Evolutionary conservation across 768 basidiomycete genomes (phyloP).

Genomic region (Nevesoporus exiguus): DNA sequence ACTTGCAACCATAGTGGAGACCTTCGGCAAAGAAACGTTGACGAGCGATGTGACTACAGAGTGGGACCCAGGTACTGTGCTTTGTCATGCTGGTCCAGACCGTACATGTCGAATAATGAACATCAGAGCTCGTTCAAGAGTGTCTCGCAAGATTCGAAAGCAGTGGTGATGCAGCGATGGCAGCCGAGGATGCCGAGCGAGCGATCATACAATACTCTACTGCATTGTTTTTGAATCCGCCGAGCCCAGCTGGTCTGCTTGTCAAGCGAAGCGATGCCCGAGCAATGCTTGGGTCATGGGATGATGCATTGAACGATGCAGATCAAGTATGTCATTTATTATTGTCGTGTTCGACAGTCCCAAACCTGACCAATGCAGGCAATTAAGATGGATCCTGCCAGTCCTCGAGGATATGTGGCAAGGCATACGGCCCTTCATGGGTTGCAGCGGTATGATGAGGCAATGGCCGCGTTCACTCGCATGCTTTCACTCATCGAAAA

Average conservation of each 20-base stretch:
- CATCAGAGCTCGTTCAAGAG: background rate
- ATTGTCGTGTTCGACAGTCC: accelerated
- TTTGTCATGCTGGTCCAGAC: background rate
- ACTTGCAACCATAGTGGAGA: background rate
- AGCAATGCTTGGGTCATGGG: background rate
- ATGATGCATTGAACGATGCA: slow-evolving; percentile 12
- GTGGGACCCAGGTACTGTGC: background rate
- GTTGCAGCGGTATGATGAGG: background rate
- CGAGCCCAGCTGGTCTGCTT: background rate
- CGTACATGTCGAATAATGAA: background rate
- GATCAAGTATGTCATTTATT: background rate
- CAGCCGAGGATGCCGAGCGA: background rate
- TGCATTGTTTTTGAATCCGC: background rate
- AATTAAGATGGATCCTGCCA: background rate
- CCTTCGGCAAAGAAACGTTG: background rate
- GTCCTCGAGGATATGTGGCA: background rate
- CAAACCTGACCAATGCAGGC: background rate
- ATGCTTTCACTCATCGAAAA: slow-evolving; percentile 1
- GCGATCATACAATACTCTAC: slow-evolving; percentile 1
- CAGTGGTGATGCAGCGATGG: background rate
- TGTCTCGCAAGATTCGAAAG: background rate
- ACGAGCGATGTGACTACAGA: background rate
- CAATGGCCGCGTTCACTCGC: background rate
- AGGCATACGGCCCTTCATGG: slow-evolving; percentile 1
- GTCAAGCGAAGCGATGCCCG: slow-evolving; percentile 3